Evolutionary conservation across 805 yeast genomes (phyloP).

Genomic region (Yarrowia sp.): DNA sequence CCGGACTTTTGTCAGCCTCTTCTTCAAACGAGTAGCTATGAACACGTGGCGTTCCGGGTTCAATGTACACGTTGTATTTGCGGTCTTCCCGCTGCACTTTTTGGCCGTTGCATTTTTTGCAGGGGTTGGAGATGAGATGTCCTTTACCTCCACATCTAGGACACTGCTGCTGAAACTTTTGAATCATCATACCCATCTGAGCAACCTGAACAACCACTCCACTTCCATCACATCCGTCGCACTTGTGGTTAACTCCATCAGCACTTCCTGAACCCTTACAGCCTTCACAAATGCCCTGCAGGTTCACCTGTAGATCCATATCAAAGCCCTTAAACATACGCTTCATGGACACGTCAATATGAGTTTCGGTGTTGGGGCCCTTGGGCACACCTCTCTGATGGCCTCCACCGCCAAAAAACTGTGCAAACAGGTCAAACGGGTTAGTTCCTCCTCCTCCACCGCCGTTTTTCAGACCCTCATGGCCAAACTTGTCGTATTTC

Average conservation of each 20-base stretch:
- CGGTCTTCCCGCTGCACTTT: conserved; percentile 60
- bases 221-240: conserved; percentile 69
- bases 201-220: conserved; percentile 66
- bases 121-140: conserved; percentile 56
- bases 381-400: conserved; percentile 39
- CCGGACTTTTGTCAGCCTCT: conserved; percentile 84
- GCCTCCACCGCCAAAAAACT: conserved; percentile 53
- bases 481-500: conserved; percentile 81
- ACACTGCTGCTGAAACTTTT: conserved; percentile 76
- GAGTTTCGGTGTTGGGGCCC: conserved; percentile 63
- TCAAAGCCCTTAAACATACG: conserved; percentile 72
- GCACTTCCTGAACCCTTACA: conserved; percentile 86
- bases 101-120: conserved; percentile 68
- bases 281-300: conserved; percentile 71
- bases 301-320: conserved; percentile 56
- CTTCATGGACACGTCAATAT: conserved; percentile 54
- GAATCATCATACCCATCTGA: conserved; percentile 87
- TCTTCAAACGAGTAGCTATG: conserved; percentile 60
- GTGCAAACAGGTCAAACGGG: conserved; percentile 60
- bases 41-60: conserved; percentile 68
- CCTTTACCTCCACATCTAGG: conserved; percentile 81
- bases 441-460: conserved; percentile 39
- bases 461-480: conserved; percentile 59
- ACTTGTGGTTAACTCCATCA: conserved; percentile 67
- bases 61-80: conserved; percentile 57